Evolutionary conservation across 1,284 basidiomycete genomes (phyloP), one percentile per base, ranked within the genome.

Genomic region (Microbotryomycetes sp.): DNA sequence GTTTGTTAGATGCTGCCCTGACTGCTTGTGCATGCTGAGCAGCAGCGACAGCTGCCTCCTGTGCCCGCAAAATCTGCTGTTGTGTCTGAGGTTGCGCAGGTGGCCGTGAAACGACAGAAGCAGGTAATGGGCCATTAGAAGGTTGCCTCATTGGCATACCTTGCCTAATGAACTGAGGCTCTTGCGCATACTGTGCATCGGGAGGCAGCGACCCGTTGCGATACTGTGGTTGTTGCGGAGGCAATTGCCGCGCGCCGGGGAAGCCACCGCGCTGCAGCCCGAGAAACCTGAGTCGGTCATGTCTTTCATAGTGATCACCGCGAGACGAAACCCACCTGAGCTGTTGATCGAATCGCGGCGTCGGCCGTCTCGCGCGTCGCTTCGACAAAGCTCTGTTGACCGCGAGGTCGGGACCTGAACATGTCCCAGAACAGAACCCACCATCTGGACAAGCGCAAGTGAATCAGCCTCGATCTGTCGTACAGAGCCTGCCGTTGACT

Each of bases 371-470:
- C 56, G 11, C 49, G 24, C 26, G 45, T 28, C 4, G 52, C 52
- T 9, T 62, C 55, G 47, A 62, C 47, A 23, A 60, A 60, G 11
- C 11, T 18, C 18, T 41, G 35, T 41, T 1, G 45, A 29, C 21
- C 56, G 31, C 27, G 60, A 53, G 4, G 52, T 29, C 7, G 31
- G 24, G 2, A 24, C 21, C 58, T 57, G 28, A 50, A 66, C 46
- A 68, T 57, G 55, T 70, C 68, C 60, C 62, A 68, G 46, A 68
- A 68, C 28, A 70, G 60, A 35, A 46, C 48, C 62, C 62, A 70
- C 68, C 68, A 70, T 16, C 58, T 59, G 45, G n/a, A n/a, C n/a
- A n/a, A n/a, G n/a, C n/a, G n/a, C n/a, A n/a, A n/a, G n/a, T n/a
- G n/a, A n/a, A n/a, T n/a, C 24, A 45, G 3, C 35, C 26, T 13